Evolutionary conservation across 2,329 filamentous ascomycete genomes (phyloP).

Genomic region (Beauveria sp.): DNA sequence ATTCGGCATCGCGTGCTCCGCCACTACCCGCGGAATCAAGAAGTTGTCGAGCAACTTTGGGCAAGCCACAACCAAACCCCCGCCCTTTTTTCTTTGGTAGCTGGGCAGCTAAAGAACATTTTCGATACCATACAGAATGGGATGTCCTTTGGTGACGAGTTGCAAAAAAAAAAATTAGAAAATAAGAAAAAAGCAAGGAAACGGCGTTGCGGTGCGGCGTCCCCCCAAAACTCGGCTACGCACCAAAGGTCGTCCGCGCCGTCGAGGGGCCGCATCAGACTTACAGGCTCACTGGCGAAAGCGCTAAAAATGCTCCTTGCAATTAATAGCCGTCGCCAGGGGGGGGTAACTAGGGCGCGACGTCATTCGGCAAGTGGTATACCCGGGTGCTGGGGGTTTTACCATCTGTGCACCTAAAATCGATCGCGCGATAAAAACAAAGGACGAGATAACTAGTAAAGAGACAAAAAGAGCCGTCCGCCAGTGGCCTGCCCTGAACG

Average conservation of each 20-base stretch:
- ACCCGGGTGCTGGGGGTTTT: neutral
- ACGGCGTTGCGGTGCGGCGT: neutral
- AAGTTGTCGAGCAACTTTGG: neutral
- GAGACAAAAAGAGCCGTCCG: neutral
- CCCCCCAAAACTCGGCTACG: neutral
- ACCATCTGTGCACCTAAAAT: neutral
- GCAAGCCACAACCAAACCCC: neutral
- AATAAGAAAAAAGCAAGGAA: neutral
- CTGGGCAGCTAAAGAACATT: neutral
- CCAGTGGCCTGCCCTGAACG: neutral
- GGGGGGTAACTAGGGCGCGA: neutral
- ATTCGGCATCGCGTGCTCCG: neutral
- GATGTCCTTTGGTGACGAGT: neutral
- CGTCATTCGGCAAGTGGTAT: neutral
- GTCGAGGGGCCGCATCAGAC: neutral
- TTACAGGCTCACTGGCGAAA: neutral
- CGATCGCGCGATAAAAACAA: slow-evolving; percentile 2
- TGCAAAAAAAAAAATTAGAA: too few relatives aligned
- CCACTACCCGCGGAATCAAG: neutral
- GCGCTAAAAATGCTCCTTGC: neutral
- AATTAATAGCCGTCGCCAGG: slow-evolving; percentile 9
- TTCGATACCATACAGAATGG: neutral
- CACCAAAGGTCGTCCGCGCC: neutral
- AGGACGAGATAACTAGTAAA: neutral
- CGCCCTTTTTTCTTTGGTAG: neutral